These are phyloP conservation scores for Serendipita sp. DNA, from an alignment of 768 basidiomycete genomes.

Conservation along the genomic window DNA sequence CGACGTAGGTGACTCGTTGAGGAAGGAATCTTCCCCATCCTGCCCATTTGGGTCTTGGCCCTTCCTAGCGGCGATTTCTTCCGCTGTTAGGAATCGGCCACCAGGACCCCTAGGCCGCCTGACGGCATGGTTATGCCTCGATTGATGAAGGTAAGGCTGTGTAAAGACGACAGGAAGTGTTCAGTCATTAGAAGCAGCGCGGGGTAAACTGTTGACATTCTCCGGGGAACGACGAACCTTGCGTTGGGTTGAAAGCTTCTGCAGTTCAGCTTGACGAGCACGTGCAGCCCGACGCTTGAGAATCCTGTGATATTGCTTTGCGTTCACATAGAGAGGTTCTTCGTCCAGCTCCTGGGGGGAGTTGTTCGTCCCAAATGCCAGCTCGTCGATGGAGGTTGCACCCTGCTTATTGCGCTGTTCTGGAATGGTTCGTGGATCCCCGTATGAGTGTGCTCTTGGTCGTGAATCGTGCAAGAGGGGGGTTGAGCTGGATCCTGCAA, in stretches of 20 bases:
- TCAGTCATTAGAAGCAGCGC: not conserved
- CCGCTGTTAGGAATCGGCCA: conserved; percentile 91
- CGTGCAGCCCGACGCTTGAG: conserved; percentile 86
- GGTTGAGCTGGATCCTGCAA: not conserved
- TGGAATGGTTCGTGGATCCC: not conserved
- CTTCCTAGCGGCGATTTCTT: conserved; percentile 65
- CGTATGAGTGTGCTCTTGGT: conserved; percentile 1
- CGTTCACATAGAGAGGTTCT: conserved; percentile 97
- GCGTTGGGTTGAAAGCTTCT: conserved; percentile 77
- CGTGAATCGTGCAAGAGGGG: not conserved
- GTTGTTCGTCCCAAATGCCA: not conserved
- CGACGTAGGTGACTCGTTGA: not conserved
- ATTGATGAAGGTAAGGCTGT: conserved; percentile 96
- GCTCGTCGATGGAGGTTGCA: not conserved
- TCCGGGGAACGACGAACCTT: conserved; percentile 38
- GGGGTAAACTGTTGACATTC: not conserved
- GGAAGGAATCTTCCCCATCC: not conserved
- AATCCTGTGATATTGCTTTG: conserved; percentile 98
- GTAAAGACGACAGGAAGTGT: not conserved
- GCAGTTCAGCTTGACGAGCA: conserved; percentile 83
- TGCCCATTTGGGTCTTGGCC: conserved; percentile 1
- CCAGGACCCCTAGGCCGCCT: conserved; percentile 92
- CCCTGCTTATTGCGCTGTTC: not conserved
- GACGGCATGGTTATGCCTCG: conserved; percentile 96
- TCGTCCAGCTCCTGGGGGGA: conserved; percentile 44